These are phyloP conservation scores for Paramecium sexaurelia DNA, from an alignment of 73 alveolate genomes.

Conservation along the genomic window DNA sequence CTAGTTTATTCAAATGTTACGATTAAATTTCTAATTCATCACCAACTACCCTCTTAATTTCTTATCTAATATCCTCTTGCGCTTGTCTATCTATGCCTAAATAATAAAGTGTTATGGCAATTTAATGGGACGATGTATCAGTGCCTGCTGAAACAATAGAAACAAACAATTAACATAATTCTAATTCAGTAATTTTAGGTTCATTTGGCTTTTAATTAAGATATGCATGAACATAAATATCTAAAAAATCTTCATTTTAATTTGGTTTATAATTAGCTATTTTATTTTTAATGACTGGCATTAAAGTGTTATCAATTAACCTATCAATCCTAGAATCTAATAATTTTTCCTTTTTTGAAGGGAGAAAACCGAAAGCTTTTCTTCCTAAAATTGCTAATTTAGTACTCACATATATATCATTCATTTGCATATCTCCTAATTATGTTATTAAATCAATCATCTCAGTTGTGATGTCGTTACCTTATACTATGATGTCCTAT, in stretches of 20 bases:
- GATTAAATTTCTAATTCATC: background rate
- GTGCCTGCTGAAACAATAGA: constrained; percentile 10
- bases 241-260: background rate
- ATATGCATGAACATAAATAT: background rate
- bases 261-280: background rate
- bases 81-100: background rate
- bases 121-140: constrained; percentile 1
- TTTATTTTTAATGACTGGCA: background rate
- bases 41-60: background rate
- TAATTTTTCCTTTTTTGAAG: background rate
- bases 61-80: background rate
- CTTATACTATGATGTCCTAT: background rate
- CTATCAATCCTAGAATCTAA: background rate
- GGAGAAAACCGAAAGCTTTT: background rate
- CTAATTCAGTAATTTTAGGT: constrained; percentile 34
- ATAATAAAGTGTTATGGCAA: background rate
- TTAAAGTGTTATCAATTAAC: background rate
- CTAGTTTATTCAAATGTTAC: background rate
- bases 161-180: constrained; percentile 13
- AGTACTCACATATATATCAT: background rate
- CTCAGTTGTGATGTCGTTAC: background rate
- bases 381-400: constrained; percentile 4
- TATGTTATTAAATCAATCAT: background rate
- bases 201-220: background rate
- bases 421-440: constrained; percentile 5